These are phyloP conservation scores for Beauveria australis DNA, from an alignment of 2,329 filamentous ascomycete species.

Conservation along the genomic window DNA sequence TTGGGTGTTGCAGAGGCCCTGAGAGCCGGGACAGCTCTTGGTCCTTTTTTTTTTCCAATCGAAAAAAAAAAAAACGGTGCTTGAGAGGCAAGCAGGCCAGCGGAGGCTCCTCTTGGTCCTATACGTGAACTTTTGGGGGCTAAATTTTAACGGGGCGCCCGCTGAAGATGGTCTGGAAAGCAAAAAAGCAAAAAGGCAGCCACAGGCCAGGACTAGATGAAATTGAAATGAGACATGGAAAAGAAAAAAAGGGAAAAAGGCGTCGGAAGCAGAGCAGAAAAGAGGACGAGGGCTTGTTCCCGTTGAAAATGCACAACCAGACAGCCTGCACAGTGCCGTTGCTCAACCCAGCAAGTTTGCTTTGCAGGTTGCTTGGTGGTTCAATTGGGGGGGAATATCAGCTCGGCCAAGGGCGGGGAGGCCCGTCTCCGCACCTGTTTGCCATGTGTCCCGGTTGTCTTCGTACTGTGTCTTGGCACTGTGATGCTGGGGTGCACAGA, in stretches of 20 bases:
- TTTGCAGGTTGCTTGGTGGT: slow-evolving; percentile 3
- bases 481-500: not conserved
- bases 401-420: not conserved
- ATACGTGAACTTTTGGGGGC: slow-evolving; percentile 3
- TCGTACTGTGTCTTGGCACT: not conserved
- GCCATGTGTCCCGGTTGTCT: not conserved
- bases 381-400: not conserved
- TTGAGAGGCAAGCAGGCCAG: not conserved
- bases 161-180: slow-evolving; percentile 5
- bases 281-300: not conserved
- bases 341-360: slow-evolving; percentile 1
- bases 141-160: slow-evolving; percentile 1
- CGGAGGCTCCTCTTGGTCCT: not conserved
- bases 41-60: not conserved
- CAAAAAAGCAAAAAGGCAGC: not conserved
- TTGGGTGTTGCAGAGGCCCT: not conserved
- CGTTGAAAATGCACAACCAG: not conserved
- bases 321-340: slow-evolving; percentile 2
- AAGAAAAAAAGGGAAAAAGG: not conserved
- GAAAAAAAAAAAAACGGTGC: not conserved
- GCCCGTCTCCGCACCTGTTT: slow-evolving; percentile 9
- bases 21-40: not conserved
- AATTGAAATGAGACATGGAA: slow-evolving; percentile 1
- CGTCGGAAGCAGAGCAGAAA: not conserved
- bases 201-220: slow-evolving; percentile 1